Percentiles rank a stretch among this genome's conserved stretches.
Conservation (phyloP, 176 grass and related monocot species). For the Bonia amplexicaulis region DNA sequence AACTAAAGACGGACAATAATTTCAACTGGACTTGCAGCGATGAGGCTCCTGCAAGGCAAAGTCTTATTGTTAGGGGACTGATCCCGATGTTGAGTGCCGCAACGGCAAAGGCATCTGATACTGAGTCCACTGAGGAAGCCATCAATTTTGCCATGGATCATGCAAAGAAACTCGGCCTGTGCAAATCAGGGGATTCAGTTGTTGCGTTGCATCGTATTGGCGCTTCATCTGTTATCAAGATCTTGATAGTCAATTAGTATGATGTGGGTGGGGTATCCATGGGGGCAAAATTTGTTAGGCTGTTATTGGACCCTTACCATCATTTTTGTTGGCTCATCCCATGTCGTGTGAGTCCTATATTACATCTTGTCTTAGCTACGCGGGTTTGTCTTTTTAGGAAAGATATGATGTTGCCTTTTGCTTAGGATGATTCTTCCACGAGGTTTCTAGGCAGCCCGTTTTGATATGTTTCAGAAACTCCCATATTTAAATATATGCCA, state of each 20-base stretch:
- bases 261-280: background rate
- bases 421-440: background rate
- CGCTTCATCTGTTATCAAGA: slow-evolving; percentile 50
- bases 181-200: slow-evolving; percentile 61
- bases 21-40: slow-evolving; percentile 81
- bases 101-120: slow-evolving; percentile 59
- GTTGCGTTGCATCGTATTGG: slow-evolving; percentile 69
- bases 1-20: slow-evolving; percentile 54
- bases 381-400: background rate
- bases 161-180: slow-evolving; percentile 60
- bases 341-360: background rate
- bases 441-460: background rate
- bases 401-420: background rate
- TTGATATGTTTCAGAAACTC: background rate
- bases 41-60: slow-evolving; percentile 75
- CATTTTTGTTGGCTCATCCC: slow-evolving; percentile 22
- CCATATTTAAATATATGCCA: background rate
- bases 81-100: slow-evolving; percentile 59
- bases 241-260: slow-evolving; percentile 50
- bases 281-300: slow-evolving; percentile 36
- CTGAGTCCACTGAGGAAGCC: slow-evolving; percentile 67
- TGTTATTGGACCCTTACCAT: slow-evolving; percentile 4
- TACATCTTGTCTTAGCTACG: background rate
- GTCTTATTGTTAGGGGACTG: slow-evolving; percentile 60
- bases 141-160: slow-evolving; percentile 46